phyloP scores from a whole-genome alignment of 2,329 filamentous ascomycete species.

The Exophiala sp. region DNA sequence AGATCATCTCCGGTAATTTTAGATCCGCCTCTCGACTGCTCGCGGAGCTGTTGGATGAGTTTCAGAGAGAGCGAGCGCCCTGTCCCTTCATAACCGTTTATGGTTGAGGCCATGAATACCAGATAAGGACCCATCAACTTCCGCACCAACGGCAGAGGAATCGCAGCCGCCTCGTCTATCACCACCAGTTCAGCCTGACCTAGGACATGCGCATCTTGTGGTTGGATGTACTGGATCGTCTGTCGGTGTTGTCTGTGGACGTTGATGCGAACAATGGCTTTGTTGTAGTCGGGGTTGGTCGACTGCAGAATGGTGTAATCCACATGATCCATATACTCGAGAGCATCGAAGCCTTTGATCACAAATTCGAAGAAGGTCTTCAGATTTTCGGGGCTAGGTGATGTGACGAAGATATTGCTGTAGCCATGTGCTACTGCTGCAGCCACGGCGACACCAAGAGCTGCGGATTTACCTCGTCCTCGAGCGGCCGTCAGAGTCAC shows the following conservation, averaged over 20 bases:
- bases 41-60: constrained; percentile 90
- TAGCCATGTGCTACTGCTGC: constrained; percentile 94
- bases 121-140: constrained; percentile 96
- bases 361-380: constrained; percentile 98
- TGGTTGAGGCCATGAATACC: constrained; percentile 98
- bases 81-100: constrained; percentile 97
- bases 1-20: constrained; percentile 53
- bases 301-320: constrained; percentile 98
- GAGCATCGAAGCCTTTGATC: constrained; percentile 94
- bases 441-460: constrained; percentile 87
- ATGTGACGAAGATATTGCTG: constrained; percentile 99
- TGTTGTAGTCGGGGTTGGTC: constrained; percentile 97
- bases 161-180: constrained; percentile 95
- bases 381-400: constrained; percentile 93
- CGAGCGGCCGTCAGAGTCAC: constrained; percentile 88
- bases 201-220: constrained; percentile 88
- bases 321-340: constrained; percentile 88
- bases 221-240: constrained; percentile 97
- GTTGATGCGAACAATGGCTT: constrained; percentile 95
- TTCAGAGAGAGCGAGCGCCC: constrained; percentile 91
- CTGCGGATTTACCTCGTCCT: constrained; percentile 95
- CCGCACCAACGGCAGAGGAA: constrained; percentile 82
- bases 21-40: constrained; percentile 69
- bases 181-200: constrained; percentile 93
- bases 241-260: constrained; percentile 91